Base-by-base conservation (phyloP, 2,329 filamentous ascomycete species). In the Triangularia setosa region DNA sequence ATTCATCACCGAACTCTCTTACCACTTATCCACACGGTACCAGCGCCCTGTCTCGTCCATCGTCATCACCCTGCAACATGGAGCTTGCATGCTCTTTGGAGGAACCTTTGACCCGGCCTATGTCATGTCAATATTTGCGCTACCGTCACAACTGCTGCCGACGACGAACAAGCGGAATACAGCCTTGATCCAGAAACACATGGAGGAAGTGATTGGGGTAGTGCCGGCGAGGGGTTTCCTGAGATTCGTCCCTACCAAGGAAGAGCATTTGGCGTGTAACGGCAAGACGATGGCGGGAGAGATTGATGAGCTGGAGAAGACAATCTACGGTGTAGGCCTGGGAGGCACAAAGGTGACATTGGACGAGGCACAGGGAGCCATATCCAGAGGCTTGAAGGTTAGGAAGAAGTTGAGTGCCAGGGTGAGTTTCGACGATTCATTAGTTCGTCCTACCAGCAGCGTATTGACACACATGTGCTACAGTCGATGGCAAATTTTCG, bases 151-250 rank as follows among this genome's bases (percentile, higher is more conserved):
- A 68, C 79, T 95, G 64, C 87, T 89, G 66, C 86, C 90, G 0
- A 84, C 87, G 3, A 91, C 87, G 60, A 97, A 97, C 78, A 90
- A 90, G 74, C 87, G 92, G 67, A 95, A 94, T 75, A 87, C 91
- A 0, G 82, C 84, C n/a, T 78, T 96, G 18, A 84, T 96, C 3
- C 91, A 95, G 73, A 82, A 81, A n/a, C 89, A 90, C 74, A 84
- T 97, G 75, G 82, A 87, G 14, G 89, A 92, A 24, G 81, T 87
- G 0, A 80, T 96, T 0, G 84, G 85, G 1, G 90, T 96, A 2
- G 72, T 81, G 0, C 76, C 87, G 0, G 80, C 85, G 0, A 84
- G 91, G 44, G 92, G 93, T 1, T 82, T 93, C 33, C 77, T 97
- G 63, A 87, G 88, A 33, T 97, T 94, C 71, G 77, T 87, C 6